phyloP scores from a whole-genome alignment of 2,329 filamentous ascomycete genomes.

The Venturia effusa region DNA sequence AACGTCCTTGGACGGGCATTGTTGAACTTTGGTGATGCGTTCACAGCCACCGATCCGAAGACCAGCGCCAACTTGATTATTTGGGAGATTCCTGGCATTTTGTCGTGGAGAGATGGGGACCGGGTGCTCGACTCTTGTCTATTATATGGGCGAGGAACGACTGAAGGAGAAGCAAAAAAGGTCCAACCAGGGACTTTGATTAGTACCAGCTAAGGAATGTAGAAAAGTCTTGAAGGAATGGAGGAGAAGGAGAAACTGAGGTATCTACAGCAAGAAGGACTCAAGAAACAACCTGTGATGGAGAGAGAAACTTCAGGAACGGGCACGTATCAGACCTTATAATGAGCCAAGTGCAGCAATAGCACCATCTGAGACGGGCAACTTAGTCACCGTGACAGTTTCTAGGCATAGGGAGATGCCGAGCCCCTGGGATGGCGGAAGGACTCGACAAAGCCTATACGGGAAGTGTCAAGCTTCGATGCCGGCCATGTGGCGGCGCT shows the following conservation, averaged over 20 bases:
- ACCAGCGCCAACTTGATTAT: constrained; percentile 25
- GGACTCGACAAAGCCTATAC: constrained; percentile 3
- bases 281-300: constrained; percentile 9
- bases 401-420: constrained; percentile 5
- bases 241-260: constrained; percentile 4
- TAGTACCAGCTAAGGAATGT: constrained; percentile 11
- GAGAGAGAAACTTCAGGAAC: constrained; percentile 9
- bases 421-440: constrained; percentile 4
- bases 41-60: constrained; percentile 15
- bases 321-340: constrained; percentile 9
- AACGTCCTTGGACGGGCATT: constrained; percentile 10
- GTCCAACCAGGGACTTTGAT: constrained; percentile 13
- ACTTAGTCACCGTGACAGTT: neutral
- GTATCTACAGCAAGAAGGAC: constrained; percentile 7
- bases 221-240: constrained; percentile 4
- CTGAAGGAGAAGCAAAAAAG: neutral
- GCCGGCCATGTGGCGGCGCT: neutral
- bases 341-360: constrained; percentile 2
- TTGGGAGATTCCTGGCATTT: constrained; percentile 28
- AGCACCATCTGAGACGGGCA: constrained; percentile 5
- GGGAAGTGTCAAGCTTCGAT: constrained; percentile 2
- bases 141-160: constrained; percentile 1
- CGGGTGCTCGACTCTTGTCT: neutral
- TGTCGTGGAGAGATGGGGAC: neutral
- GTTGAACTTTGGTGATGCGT: constrained; percentile 7